phyloP scores from a whole-genome alignment of 2,329 filamentous ascomycete genomes.

The Aspergillus sp. region DNA sequence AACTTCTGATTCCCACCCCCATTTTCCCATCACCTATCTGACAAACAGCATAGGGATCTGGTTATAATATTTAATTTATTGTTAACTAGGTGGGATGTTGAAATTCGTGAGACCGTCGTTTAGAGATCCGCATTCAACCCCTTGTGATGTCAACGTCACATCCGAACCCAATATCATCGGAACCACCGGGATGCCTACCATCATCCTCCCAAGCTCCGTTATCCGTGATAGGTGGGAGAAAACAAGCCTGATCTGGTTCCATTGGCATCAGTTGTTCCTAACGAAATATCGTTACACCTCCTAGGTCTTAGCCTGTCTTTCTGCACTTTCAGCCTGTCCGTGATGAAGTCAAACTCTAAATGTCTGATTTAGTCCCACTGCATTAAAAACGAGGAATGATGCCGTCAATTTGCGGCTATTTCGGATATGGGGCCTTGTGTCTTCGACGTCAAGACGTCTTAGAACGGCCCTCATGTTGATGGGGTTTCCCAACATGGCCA shows the following conservation, averaged over 20 bases:
- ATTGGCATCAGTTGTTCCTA: not conserved
- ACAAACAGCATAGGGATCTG: too few relatives aligned
- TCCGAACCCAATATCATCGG: not conserved
- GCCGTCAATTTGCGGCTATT: not conserved
- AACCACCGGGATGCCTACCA: constrained; percentile 1
- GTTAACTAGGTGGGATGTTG: not conserved
- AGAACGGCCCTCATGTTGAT: not conserved
- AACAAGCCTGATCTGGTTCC: not conserved
- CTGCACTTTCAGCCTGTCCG: not conserved
- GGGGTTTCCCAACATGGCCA: not conserved
- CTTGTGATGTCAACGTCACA: not conserved
- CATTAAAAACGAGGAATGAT: not conserved
- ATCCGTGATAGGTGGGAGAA: not conserved
- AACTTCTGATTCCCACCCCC: not conserved
- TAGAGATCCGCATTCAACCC: not conserved
- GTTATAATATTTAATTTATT: not conserved
- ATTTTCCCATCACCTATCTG: not conserved
- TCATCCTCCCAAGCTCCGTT: not conserved
- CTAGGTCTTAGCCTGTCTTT: not conserved
- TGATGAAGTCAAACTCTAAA: not conserved
- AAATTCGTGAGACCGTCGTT: not conserved
- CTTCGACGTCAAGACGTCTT: constrained; percentile 24
- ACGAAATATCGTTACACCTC: not conserved
- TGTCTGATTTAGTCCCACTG: not conserved
- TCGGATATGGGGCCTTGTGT: constrained; percentile 6